Evolutionary conservation across 345 rosid species (phyloP).

Genomic region (Hibiscus mutabilis): DNA sequence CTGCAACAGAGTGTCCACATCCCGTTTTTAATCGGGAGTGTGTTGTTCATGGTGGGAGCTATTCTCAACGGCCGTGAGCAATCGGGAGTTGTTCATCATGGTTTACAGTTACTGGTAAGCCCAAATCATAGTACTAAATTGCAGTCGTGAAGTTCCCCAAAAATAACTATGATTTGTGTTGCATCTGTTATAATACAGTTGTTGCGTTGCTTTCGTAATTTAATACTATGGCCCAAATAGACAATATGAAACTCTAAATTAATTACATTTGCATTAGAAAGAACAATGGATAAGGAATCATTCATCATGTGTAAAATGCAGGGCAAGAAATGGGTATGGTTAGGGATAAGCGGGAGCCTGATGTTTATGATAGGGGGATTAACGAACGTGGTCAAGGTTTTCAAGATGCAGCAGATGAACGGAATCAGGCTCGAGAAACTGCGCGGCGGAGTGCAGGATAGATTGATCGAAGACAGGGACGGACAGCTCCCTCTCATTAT

Average conservation of each 20-base stretch:
- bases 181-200: too few species aligned
- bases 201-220: too few species aligned
- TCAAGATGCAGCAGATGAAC: conserved; percentile 56
- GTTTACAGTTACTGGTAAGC: conserved; percentile 44
- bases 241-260: too few species aligned
- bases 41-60: conserved; percentile 53
- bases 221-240: too few species aligned
- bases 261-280: too few species aligned
- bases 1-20: conserved; percentile 62
- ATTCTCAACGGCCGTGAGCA: conserved; percentile 50
- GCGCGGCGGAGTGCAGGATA: conserved; percentile 67
- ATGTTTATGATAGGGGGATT: conserved; percentile 53
- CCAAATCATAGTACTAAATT: too few species aligned
- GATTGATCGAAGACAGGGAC: conserved; percentile 43
- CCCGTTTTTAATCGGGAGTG: conserved; percentile 65
- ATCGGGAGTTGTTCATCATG: conserved; percentile 34
- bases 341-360: conserved; percentile 45
- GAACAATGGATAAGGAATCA: too few species aligned
- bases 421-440: conserved; percentile 65
- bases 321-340: conserved; percentile 55
- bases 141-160: too few species aligned
- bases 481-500: conserved; percentile 50
- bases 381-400: conserved; percentile 59
- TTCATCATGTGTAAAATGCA: background rate
- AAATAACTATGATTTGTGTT: too few species aligned